Conservation (phyloP, 2,329 filamentous ascomycete genomes). For the Pseudopithomyces chartarum region DNA sequence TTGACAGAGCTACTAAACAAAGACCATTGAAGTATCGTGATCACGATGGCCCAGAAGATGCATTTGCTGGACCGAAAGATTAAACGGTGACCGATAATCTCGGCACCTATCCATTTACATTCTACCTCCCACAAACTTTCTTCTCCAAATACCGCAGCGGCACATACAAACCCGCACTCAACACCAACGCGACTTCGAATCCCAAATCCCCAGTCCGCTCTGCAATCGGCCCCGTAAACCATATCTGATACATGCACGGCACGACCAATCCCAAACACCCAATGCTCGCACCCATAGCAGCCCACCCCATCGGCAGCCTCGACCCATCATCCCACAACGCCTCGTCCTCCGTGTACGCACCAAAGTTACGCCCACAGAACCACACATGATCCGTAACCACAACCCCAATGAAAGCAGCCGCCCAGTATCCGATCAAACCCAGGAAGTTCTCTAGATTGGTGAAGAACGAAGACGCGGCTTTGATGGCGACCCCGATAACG, state of each 20-base stretch:
- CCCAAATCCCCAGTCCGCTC: constrained; percentile 67
- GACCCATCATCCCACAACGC: constrained; percentile 46
- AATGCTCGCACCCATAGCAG: constrained; percentile 46
- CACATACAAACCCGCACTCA: constrained; percentile 52
- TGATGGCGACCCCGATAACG: constrained; percentile 63
- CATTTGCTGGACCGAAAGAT: no score
- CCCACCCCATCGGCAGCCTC: constrained; percentile 48
- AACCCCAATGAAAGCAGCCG: constrained; percentile 39
- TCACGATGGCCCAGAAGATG: no score
- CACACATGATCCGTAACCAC: constrained; percentile 45
- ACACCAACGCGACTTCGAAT: constrained; percentile 65
- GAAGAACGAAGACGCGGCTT: constrained; percentile 63
- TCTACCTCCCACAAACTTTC: constrained; percentile 23
- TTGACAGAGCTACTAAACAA: no score
- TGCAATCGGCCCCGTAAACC: constrained; percentile 66
- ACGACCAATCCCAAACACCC: constrained; percentile 56
- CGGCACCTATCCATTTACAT: not conserved
- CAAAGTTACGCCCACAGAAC: constrained; percentile 40
- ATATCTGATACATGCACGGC: constrained; percentile 65
- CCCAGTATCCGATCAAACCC: constrained; percentile 44
- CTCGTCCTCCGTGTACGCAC: constrained; percentile 44
- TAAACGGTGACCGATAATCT: no score
- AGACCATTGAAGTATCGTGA: no score
- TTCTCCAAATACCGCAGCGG: constrained; percentile 50
- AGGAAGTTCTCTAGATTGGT: constrained; percentile 54